Evolutionary conservation across 2,329 filamentous ascomycete species (phyloP).

Genomic region (Sordariomycetes sp.): DNA sequence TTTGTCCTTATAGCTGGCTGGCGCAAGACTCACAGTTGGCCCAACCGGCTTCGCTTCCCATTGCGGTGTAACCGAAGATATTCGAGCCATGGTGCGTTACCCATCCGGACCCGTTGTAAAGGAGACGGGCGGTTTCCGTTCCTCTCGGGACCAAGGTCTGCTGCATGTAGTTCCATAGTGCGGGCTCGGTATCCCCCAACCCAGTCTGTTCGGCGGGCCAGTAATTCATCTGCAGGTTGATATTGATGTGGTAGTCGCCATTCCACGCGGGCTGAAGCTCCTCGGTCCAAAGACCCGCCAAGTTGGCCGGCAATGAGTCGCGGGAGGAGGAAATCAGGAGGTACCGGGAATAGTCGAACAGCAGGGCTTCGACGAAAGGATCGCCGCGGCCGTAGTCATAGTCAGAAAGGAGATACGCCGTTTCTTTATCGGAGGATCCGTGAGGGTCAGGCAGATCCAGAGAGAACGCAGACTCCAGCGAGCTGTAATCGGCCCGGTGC

Average conservation of each 20-base stretch:
- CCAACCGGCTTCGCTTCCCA: slow-evolving; percentile 19
- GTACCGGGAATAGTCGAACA: slow-evolving; percentile 43
- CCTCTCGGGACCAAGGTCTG: slow-evolving; percentile 43
- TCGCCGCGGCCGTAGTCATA: slow-evolving; percentile 26
- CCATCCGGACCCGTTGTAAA: slow-evolving; percentile 46
- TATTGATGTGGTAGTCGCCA: slow-evolving; percentile 46
- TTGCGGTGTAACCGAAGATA: slow-evolving; percentile 43
- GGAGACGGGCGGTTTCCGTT: slow-evolving; percentile 35
- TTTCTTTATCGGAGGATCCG: slow-evolving; percentile 26
- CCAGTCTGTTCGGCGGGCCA: slow-evolving; percentile 45
- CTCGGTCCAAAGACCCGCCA: slow-evolving; percentile 46
- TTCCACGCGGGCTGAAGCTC: slow-evolving; percentile 28
- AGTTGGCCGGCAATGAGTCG: slow-evolving; percentile 40
- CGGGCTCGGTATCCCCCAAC: slow-evolving; percentile 29
- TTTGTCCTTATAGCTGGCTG: not conserved
- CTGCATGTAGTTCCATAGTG: slow-evolving; percentile 41
- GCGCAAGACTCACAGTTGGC: slow-evolving; percentile 16
- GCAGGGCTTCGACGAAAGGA: slow-evolving; percentile 38
- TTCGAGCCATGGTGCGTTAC: slow-evolving; percentile 48
- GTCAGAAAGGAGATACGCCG: slow-evolving; percentile 17
- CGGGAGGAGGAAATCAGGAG: slow-evolving; percentile 44
- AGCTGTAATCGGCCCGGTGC: slow-evolving; percentile 29
- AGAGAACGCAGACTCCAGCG: slow-evolving; percentile 25
- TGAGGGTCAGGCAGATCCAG: slow-evolving; percentile 32
- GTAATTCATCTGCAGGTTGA: slow-evolving; percentile 53